Evolutionary conservation across 2,329 filamentous ascomycete genomes (phyloP).

Genomic region (Diaporthe citriasiana): DNA sequence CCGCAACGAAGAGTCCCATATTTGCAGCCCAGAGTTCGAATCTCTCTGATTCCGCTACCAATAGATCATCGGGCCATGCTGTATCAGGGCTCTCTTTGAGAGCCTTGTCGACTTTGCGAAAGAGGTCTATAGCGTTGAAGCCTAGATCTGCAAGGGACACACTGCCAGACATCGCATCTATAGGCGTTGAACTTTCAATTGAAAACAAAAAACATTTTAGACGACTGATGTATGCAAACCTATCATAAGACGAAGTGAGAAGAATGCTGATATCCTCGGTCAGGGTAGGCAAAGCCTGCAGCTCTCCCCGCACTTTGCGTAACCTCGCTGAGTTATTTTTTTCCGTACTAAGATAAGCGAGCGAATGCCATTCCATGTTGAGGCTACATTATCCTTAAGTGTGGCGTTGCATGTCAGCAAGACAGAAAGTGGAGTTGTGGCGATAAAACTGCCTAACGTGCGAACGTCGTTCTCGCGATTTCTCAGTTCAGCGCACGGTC

Average conservation of each 20-base stretch:
- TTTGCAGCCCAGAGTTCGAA: conserved; percentile 38
- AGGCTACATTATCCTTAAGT: neutral
- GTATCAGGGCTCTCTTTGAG: neutral
- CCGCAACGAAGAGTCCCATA: conserved; percentile 29
- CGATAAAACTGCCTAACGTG: neutral
- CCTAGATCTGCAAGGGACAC: neutral
- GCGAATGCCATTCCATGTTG: neutral
- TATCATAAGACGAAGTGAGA: neutral
- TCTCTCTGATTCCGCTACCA: conserved; percentile 11
- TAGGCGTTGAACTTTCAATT: neutral
- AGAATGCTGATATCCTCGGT: neutral
- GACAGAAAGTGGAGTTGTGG: neutral
- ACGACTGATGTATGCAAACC: neutral
- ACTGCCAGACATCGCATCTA: neutral
- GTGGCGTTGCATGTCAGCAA: neutral
- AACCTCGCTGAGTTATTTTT: neutral
- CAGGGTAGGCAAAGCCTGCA: neutral
- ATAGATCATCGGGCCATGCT: neutral
- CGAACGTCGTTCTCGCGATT: neutral
- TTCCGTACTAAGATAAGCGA: neutral
- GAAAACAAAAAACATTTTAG: neutral
- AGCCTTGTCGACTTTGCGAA: neutral
- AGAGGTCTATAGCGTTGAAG: neutral
- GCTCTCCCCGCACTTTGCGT: neutral
- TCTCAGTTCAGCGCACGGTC: neutral